Evolutionary conservation across 345 rosid species (phyloP).

Genomic region (Carallia brachiata): DNA sequence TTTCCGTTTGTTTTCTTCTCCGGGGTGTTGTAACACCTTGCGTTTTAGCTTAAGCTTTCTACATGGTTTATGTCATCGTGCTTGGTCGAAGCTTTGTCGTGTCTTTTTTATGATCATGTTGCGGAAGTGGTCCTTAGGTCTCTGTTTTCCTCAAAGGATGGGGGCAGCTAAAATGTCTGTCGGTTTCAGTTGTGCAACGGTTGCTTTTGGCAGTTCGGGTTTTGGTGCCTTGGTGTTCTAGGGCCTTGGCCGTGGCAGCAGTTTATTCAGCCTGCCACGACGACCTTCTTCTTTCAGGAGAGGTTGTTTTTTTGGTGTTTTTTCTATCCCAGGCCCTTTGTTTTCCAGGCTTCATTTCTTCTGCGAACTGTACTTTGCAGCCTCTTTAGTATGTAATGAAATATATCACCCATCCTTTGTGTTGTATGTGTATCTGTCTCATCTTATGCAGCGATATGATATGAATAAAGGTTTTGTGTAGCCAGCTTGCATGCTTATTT

Average conservation of each 20-base stretch:
- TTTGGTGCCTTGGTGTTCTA: constrained; percentile 28
- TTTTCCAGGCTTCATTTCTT: constrained; percentile 35
- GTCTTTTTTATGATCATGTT: constrained; percentile 25
- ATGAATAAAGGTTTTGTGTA: too few relatives aligned
- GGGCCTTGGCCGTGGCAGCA: constrained; percentile 51
- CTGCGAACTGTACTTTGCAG: constrained; percentile 29
- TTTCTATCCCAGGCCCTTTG: constrained; percentile 24
- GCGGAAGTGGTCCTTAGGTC: constrained; percentile 32
- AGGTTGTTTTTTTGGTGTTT: constrained; percentile 28
- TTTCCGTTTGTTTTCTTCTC: constrained; percentile 25
- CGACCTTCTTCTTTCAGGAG: constrained; percentile 17
- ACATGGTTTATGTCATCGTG: background rate
- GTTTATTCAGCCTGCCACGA: constrained; percentile 40
- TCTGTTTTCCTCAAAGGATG: constrained; percentile 31
- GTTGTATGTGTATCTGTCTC: constrained; percentile 14
- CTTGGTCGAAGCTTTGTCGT: constrained; percentile 22
- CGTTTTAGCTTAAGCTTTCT: constrained; percentile 41
- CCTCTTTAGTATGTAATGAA: constrained; percentile 26
- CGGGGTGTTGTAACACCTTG: constrained; percentile 29
- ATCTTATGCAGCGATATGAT: background rate
- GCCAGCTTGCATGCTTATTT: too few relatives aligned
- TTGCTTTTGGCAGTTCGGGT: constrained; percentile 22
- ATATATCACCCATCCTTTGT: constrained; percentile 24
- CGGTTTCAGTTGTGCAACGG: background rate
- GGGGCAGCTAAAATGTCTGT: background rate